Conservation (phyloP, 1,139 yeast genomes). For the Meyerozyma sp. region DNA sequence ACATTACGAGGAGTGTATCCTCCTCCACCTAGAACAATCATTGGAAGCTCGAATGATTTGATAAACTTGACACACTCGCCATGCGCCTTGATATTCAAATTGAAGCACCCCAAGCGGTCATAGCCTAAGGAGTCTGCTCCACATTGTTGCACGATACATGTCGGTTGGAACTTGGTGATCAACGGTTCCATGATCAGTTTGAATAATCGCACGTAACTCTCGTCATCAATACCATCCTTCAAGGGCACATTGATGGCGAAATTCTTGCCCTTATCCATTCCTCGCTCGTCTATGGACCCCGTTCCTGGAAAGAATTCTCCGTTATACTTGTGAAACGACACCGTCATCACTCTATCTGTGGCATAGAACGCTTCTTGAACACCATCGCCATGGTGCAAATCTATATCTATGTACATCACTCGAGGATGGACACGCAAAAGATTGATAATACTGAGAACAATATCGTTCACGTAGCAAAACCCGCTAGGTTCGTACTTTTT, state of each 20-base stretch:
- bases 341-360: conserved; percentile 93
- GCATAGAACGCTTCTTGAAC: conserved; percentile 96
- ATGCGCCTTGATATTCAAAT: conserved; percentile 84
- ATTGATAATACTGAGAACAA: conserved; percentile 81
- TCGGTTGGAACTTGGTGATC: conserved; percentile 77
- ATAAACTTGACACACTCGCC: conserved; percentile 92
- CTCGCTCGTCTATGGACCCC: conserved; percentile 81
- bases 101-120: conserved; percentile 90
- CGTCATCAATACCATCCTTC: conserved; percentile 94
- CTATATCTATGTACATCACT: conserved; percentile 90
- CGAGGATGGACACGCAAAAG: conserved; percentile 82
- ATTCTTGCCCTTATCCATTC: conserved; percentile 82
- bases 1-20: conserved; percentile 97
- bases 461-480: conserved; percentile 92
- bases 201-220: conserved; percentile 70
- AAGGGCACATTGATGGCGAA: conserved; percentile 90
- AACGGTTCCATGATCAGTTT: conserved; percentile 86
- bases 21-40: conserved; percentile 94
- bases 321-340: conserved; percentile 89
- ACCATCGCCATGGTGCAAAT: conserved; percentile 97
- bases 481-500: conserved; percentile 93
- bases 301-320: conserved; percentile 98
- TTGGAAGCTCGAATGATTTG: conserved; percentile 80
- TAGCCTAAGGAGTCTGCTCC: conserved; percentile 96
- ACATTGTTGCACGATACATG: conserved; percentile 91